A percentile compares a stretch with the other conserved stretches of the same genome.
These are phyloP conservation scores for Vicia villosa DNA, from an alignment of 306 rosid species.

Conservation along the genomic window DNA sequence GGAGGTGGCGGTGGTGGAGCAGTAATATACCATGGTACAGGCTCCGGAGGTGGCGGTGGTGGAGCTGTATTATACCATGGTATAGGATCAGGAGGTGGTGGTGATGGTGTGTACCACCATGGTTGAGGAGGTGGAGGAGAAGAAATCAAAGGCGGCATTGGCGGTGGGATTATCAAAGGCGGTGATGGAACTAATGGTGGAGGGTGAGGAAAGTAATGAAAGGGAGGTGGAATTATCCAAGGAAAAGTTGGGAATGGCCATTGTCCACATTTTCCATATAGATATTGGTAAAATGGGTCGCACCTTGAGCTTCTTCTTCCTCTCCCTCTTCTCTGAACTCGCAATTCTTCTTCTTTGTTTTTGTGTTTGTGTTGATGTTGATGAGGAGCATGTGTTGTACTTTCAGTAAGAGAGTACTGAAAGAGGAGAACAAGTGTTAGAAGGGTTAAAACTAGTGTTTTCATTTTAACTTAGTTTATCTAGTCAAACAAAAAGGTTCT, in stretches of 20 bases:
- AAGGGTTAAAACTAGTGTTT: constrained; percentile 32
- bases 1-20: not conserved
- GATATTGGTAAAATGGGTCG: constrained; percentile 62
- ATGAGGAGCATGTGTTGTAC: constrained; percentile 3
- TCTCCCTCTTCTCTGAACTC: constrained; percentile 28
- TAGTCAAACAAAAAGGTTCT: not conserved
- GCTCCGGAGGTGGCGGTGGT: not conserved
- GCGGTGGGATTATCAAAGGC: constrained; percentile 34
- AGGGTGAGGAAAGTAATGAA: constrained; percentile 4
- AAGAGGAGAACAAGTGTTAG: constrained; percentile 51
- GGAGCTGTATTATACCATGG: constrained; percentile 6
- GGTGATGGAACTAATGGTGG: constrained; percentile 49
- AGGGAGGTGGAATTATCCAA: constrained; percentile 28
- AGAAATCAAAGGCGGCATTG: constrained; percentile 30
- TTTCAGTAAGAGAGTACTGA: constrained; percentile 42
- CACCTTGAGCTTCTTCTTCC: constrained; percentile 42
- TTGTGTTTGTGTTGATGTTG: constrained; percentile 16
- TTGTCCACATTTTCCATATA: constrained; percentile 57
- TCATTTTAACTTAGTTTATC: constrained; percentile 42
- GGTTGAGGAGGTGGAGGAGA: not conserved
- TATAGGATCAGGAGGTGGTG: constrained; percentile 33
- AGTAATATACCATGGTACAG: not conserved
- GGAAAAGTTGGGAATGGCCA: constrained; percentile 76
- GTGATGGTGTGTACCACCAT: not conserved
- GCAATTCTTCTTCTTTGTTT: constrained; percentile 35